phyloP scores from a whole-genome alignment of 2,329 filamentous ascomycete genomes.

The Aspergillus ibericus region DNA sequence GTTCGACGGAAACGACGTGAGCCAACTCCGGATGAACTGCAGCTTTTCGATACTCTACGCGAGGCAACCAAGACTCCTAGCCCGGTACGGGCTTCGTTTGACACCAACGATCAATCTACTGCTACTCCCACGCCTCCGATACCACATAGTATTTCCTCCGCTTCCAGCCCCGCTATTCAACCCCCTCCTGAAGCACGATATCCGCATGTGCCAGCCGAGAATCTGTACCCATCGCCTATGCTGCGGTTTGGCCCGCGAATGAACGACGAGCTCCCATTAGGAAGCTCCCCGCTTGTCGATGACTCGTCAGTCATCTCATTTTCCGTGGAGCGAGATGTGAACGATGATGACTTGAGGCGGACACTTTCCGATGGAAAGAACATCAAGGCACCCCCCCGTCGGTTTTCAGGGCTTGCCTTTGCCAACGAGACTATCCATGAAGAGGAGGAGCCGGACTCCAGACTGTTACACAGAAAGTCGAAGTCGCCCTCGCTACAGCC shows the following conservation, averaged over 20 bases:
- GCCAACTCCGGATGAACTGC: conserved; percentile 36
- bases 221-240: conserved; percentile 33
- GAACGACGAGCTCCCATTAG: conserved; percentile 10
- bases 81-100: conserved; percentile 10
- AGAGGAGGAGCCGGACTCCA: conserved; percentile 25
- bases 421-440: conserved; percentile 30
- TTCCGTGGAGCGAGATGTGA: conserved; percentile 37
- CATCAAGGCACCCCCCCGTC: conserved; percentile 38
- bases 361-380: conserved; percentile 34
- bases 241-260: conserved; percentile 17
- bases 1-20: conserved; percentile 28
- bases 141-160: conserved; percentile 33
- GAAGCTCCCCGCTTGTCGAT: conserved; percentile 28
- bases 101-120: conserved; percentile 23
- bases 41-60: conserved; percentile 31
- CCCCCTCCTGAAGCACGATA: conserved; percentile 23
- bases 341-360: conserved; percentile 37
- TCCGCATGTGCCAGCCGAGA: conserved; percentile 18
- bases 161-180: conserved; percentile 29
- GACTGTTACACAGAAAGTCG: conserved; percentile 8
- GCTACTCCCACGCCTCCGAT: conserved; percentile 37
- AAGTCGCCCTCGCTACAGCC: neutral
- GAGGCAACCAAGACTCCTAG: conserved; percentile 26
- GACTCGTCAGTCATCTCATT: conserved; percentile 37
- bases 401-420: conserved; percentile 34